Evolutionary conservation across 108 stramenopile genomes (phyloP).

Genomic region (Ochromonas danica): DNA sequence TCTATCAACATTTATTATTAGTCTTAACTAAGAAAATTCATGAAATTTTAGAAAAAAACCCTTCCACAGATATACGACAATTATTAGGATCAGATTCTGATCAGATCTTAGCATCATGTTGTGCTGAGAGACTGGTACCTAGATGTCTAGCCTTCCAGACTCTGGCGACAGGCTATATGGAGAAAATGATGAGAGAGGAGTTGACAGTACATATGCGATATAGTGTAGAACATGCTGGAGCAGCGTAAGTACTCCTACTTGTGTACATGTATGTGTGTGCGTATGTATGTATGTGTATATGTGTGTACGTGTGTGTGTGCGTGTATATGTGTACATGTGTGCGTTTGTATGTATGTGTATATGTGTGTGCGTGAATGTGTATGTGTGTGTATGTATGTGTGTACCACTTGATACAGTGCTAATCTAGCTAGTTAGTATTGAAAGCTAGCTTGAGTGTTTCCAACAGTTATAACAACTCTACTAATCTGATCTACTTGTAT

Average conservation of each 20-base stretch:
- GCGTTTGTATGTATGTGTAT: too few species aligned
- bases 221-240: not conserved
- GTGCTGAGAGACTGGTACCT: not conserved
- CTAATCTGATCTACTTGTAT: too few species aligned
- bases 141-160: not conserved
- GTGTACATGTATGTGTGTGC: too few species aligned
- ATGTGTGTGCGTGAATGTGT: too few species aligned
- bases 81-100: constrained; percentile 18
- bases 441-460: too few species aligned
- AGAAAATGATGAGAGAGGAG: constrained; percentile 9
- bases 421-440: too few species aligned
- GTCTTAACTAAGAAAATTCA: constrained; percentile 29
- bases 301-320: too few species aligned
- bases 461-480: too few species aligned
- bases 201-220: not conserved
- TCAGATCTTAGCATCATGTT: not conserved
- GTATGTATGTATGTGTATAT: too few species aligned
- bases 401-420: too few species aligned
- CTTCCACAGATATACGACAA: constrained; percentile 4
- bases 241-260: constrained; percentile 21
- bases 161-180: not conserved
- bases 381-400: too few species aligned
- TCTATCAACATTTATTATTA: constrained; percentile 24
- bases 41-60: constrained; percentile 23
- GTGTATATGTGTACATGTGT: too few species aligned